Base-by-base conservation (phyloP, 2,329 filamentous ascomycete genomes). In the Phoma sp. region DNA sequence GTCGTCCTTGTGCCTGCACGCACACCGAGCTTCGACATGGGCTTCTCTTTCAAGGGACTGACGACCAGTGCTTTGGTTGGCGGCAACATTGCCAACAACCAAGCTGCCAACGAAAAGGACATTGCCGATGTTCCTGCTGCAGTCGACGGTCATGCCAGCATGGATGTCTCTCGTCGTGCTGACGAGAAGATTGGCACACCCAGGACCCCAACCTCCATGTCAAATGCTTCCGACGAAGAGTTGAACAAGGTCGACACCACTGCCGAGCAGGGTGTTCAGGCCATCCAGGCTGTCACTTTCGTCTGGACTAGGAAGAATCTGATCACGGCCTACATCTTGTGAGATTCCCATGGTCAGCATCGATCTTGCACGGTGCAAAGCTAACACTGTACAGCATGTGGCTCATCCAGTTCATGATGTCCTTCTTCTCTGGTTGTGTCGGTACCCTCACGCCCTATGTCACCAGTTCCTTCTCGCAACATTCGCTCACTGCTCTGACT, bases 331-430 rank as follows among this genome's bases (percentile, higher is more conserved):
- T 73, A 71, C 45, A 57, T 71, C 48, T 60, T 66, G 70, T 72
- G 60, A 54, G 68, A 19, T 61, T 24, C 3, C 17, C 3, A 15
- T 13, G 12, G 29, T 12, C 12, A 31, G 12, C 29, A 4, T 31
- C 2, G 10, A 5, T 31, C 4, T 31, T 10, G 12, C 12, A 31
- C 4, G 29, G 4, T 31, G 2, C 6, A 4, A 19, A 29, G 36
- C 60, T 70, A 48, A 72, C 55, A 31, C 4, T 8, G 1, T 2
- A 7, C 36, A 72, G 70, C 27, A 67, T 73, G 61, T 73, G 70
- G 70, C 36, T 61, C 46, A 79, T 79, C 35, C 75, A 81, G 22
- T 82, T 79, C 67, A 76, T 80, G 63, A 81, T 83, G 51, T 78
- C 77, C 21, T 72, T 82, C 51, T 72, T 79, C 46, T 70, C 77